Percentiles rank a stretch among this genome's conserved stretches.
These are phyloP conservation scores for Jimgerdemannia lactiflua DNA, from an alignment of 192 early-diverging fungal genomes.

Conservation along the genomic window DNA sequence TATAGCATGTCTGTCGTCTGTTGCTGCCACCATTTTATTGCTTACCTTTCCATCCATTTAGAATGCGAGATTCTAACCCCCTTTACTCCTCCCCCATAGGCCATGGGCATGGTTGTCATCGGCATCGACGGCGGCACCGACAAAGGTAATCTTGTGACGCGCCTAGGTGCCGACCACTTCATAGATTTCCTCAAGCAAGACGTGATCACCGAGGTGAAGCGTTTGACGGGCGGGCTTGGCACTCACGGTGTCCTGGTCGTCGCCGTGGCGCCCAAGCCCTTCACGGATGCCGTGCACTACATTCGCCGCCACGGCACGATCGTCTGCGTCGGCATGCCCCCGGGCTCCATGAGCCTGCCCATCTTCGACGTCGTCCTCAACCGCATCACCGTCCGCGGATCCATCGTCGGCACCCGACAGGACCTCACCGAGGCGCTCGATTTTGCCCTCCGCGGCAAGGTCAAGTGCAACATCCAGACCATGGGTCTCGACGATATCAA, in stretches of 20 bases:
- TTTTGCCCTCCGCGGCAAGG: not conserved
- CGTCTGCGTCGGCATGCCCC: not conserved
- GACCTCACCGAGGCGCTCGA: not conserved
- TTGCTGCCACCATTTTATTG: too few species aligned
- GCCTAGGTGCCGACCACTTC: slow-evolving; percentile 2
- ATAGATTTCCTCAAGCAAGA: not conserved
- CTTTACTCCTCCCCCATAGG: too few species aligned
- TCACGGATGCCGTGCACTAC: not conserved
- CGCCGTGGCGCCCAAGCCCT: not conserved
- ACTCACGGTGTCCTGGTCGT: slow-evolving; percentile 1
- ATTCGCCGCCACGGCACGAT: not conserved
- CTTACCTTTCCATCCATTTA: too few species aligned
- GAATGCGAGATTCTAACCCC: too few species aligned
- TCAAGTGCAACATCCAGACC: slow-evolving; percentile 1
- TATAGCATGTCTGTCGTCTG: too few species aligned
- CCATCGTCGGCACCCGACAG: not conserved
- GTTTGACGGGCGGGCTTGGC: not conserved
- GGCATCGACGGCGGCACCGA: not conserved
- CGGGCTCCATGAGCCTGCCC: not conserved
- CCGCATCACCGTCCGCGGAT: not conserved
- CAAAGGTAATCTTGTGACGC: not conserved
- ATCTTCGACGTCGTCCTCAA: not conserved
- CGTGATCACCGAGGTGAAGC: not conserved
- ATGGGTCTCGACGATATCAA: not conserved
- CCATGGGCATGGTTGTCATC: slow-evolving; percentile 1